phyloP scores from a whole-genome alignment of 2,329 filamentous ascomycete species.

The Fusarium neocosmosporiellum region DNA sequence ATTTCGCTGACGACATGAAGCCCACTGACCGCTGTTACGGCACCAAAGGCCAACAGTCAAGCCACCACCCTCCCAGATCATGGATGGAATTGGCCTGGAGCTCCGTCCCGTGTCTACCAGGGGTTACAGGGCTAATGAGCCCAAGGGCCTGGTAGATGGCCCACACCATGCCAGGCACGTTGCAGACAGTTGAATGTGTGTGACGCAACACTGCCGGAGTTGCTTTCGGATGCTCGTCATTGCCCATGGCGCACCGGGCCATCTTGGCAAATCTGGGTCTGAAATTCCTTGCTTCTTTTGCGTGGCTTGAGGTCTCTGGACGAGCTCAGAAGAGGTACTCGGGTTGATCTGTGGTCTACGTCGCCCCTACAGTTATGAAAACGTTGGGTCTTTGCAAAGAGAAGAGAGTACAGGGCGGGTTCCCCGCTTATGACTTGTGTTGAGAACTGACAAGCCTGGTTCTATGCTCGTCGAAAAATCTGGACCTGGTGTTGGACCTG shows the following conservation, averaged over 20 bases:
- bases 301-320: neutral
- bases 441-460: neutral
- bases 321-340: neutral
- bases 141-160: neutral
- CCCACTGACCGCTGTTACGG: neutral
- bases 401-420: neutral
- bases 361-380: neutral
- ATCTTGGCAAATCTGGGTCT: neutral
- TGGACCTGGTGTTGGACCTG: neutral
- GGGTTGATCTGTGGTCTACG: neutral
- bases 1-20: neutral
- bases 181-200: neutral
- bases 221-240: neutral
- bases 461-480: neutral
- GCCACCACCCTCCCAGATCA: neutral
- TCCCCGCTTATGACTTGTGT: neutral
- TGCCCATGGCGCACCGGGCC: neutral
- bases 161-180: neutral
- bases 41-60: neutral
- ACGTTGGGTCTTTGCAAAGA: neutral
- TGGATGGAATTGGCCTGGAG: neutral
- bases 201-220: neutral
- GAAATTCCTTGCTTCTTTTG: neutral
- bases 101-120: neutral
- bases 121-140: neutral